Base-by-base conservation (phyloP, 345 rosid genomes). In the Lumnitzera littorea region DNA sequence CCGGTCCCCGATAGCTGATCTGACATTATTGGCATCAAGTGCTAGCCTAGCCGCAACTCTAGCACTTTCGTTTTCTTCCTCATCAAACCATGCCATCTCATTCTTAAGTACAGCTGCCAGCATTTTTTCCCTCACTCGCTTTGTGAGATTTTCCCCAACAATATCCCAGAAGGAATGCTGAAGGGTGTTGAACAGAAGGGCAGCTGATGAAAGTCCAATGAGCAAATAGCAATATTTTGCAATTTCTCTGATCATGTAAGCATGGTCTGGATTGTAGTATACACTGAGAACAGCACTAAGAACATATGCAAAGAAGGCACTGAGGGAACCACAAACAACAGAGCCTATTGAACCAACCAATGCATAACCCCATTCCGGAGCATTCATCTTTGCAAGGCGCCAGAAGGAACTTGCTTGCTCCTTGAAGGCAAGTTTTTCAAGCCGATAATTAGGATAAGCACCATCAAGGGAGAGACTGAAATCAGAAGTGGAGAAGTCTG, bases 141-240 rank as follows among this genome's bases (percentile, higher is more conserved):
- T 92, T 2, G 98, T 92, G 27, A 92, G 94, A 70, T 92, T 92
- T 77, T 92, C 98, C 13, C 98, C 98, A 31, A 92, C 98, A 15
- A 92, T 85, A 64, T 92, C 98, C 98, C 98, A 92, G 70, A 92
- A 92, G 63, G 70, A 89, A 81, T 92, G 98, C 78, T 92, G 98
- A 7, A 92, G 78, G 15, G 98, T 85, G 79, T 92, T 89, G 74
- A 92, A 92, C 66, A 92, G 65, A 64, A 92, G 87, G 2, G 95
- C 96, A 2, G 98, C 94, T 0, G 98, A 92, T 47, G 98, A 92
- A 23, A 92, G 91, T 46, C 98, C 98, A 54, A 92, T 92, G 25
- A 92, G 68, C 59, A 92, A 71, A 68, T 92, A 92, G 75, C 96
- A 89, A 64, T 92, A 92, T 63, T 92, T 92, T 31, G 67, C 94